Conservation (phyloP, 768 basidiomycete species). For the Leucosporidium creatinivorum region DNA sequence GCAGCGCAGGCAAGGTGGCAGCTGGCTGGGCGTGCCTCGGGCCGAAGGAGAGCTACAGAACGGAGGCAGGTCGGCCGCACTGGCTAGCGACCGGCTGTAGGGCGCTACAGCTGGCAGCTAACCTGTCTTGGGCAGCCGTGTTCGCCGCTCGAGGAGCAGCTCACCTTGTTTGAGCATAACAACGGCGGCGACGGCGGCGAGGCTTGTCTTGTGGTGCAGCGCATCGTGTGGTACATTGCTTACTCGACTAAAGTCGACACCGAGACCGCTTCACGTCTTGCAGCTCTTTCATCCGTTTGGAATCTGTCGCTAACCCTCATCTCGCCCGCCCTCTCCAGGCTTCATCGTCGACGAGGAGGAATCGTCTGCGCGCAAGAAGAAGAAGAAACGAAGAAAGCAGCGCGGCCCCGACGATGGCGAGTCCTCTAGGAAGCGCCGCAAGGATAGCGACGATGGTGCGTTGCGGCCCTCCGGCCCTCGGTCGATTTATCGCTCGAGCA, state of each 20-base stretch:
- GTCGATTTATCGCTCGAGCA: neutral
- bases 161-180: neutral
- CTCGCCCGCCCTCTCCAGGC: neutral
- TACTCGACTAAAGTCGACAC: too few species aligned
- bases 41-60: neutral
- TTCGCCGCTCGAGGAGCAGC: neutral
- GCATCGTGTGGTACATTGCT: neutral
- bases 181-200: neutral
- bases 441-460: slow-evolving; percentile 25
- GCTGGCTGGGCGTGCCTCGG: too few species aligned
- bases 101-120: neutral
- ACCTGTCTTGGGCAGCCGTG: too few species aligned
- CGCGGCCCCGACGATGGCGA: slow-evolving; percentile 1
- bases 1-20: neutral
- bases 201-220: neutral
- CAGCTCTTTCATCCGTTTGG: too few species aligned
- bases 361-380: neutral
- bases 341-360: slow-evolving; percentile 35
- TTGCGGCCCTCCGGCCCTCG: neutral
- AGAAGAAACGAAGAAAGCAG: slow-evolving; percentile 17
- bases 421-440: slow-evolving; percentile 12
- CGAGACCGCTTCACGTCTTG: neutral
- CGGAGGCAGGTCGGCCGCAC: neutral
- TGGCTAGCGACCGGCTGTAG: neutral
- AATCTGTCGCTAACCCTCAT: neutral